phyloP scores from a whole-genome alignment of 2,329 filamentous ascomycete species.

The Sporothrix pseudoabietina region DNA sequence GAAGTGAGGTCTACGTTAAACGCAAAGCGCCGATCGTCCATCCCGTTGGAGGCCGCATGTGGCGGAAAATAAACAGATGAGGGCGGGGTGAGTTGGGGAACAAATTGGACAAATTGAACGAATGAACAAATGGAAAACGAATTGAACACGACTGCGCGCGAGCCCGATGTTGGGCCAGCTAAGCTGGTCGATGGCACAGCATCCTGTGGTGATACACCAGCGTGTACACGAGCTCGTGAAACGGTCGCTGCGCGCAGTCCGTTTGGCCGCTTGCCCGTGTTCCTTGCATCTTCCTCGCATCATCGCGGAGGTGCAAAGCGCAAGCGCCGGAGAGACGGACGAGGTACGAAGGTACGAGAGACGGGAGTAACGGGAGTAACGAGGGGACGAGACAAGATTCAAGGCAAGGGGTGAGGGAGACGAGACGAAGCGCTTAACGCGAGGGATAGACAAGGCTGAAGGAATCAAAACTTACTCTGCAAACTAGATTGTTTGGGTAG shows the following conservation, averaged over 20 bases:
- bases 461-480: slow-evolving; percentile 27
- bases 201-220: slow-evolving; percentile 20
- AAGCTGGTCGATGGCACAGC: neutral
- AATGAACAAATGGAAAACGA: neutral
- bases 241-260: neutral
- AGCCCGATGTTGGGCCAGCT: slow-evolving; percentile 1
- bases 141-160: neutral
- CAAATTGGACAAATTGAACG: neutral
- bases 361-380: neutral
- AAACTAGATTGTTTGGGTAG: slow-evolving; percentile 24
- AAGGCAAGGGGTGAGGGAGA: neutral
- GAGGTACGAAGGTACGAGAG: neutral
- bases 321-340: neutral
- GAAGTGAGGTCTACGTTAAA: neutral
- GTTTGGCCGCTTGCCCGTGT: neutral
- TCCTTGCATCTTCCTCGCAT: slow-evolving; percentile 12
- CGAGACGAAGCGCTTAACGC: neutral
- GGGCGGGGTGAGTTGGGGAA: neutral
- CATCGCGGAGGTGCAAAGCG: slow-evolving; percentile 1
- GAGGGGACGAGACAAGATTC: neutral
- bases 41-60: slow-evolving; percentile 9
- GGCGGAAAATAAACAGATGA: neutral
- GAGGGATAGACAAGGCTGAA: neutral
- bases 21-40: neutral
- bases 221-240: neutral